These are phyloP conservation scores for Ogataea trehaloabstinens DNA, from an alignment of 805 yeast species.

Conservation along the genomic window DNA sequence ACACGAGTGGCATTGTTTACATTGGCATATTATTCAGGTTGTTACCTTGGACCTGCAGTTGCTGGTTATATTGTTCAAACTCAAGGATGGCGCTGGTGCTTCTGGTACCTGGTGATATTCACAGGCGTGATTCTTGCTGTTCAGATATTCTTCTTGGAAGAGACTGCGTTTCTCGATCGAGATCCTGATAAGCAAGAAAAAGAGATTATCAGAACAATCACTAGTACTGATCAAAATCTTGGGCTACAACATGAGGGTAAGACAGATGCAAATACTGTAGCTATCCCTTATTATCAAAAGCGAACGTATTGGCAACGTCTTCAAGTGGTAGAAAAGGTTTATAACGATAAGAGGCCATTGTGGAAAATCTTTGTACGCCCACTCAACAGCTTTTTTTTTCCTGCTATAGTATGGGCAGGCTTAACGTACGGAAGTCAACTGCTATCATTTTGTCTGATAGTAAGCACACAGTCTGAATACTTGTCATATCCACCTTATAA, in stretches of 20 bases:
- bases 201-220: constrained; percentile 32
- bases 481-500: constrained; percentile 38
- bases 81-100: constrained; percentile 43
- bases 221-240: constrained; percentile 15
- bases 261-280: constrained; percentile 3
- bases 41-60: constrained; percentile 42
- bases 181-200: constrained; percentile 27
- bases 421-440: constrained; percentile 46
- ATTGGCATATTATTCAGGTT: constrained; percentile 43
- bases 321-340: constrained; percentile 34
- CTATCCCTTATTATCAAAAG: constrained; percentile 9
- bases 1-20: constrained; percentile 37
- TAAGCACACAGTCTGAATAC: constrained; percentile 42
- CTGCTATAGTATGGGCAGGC: constrained; percentile 47
- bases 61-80: constrained; percentile 40
- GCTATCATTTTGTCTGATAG: constrained; percentile 48
- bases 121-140: constrained; percentile 33
- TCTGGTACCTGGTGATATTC: constrained; percentile 34
- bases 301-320: constrained; percentile 38
- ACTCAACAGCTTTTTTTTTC: constrained; percentile 32
- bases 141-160: constrained; percentile 41
- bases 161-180: constrained; percentile 39
- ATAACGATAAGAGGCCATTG: constrained; percentile 42
- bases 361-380: constrained; percentile 38
- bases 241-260: constrained; percentile 7